Evolutionary conservation across 75 land plant species (phyloP).

Genomic region (Cunninghamia lanceolata): DNA sequence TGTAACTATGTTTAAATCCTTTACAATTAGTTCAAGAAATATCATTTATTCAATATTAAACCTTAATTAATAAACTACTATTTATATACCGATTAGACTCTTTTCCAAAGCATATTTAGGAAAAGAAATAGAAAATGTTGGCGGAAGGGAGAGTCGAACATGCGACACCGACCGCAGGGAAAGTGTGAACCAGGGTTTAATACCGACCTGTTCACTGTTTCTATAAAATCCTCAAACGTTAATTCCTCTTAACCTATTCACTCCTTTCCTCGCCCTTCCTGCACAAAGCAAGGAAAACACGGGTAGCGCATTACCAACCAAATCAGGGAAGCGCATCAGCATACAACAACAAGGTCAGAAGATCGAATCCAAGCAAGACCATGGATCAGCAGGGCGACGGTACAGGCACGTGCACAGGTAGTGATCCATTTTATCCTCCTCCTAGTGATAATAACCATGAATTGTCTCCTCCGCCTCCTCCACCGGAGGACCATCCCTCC

Average conservation of each 20-base stretch:
- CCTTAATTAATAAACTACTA: too few relatives aligned
- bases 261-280: background rate
- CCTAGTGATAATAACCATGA: background rate
- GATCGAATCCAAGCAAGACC: background rate
- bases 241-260: too few relatives aligned
- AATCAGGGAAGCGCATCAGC: background rate
- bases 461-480: constrained; percentile 9
- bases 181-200: background rate
- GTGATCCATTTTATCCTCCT: background rate
- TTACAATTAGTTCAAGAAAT: too few relatives aligned
- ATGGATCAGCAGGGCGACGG: background rate
- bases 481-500: background rate
- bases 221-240: background rate
- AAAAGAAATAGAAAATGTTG: too few relatives aligned
- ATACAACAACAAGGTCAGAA: background rate
- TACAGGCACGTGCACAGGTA: background rate
- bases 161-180: background rate
- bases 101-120: too few relatives aligned
- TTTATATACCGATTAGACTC: too few relatives aligned
- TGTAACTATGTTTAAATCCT: too few relatives aligned
- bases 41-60: too few relatives aligned
- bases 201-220: background rate
- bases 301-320: too few relatives aligned
- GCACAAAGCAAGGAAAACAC: too few relatives aligned
- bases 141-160: too few relatives aligned